Evolutionary conservation across 148 eudicot species (phyloP).

Genomic region (Rhododendron mucronatum): DNA sequence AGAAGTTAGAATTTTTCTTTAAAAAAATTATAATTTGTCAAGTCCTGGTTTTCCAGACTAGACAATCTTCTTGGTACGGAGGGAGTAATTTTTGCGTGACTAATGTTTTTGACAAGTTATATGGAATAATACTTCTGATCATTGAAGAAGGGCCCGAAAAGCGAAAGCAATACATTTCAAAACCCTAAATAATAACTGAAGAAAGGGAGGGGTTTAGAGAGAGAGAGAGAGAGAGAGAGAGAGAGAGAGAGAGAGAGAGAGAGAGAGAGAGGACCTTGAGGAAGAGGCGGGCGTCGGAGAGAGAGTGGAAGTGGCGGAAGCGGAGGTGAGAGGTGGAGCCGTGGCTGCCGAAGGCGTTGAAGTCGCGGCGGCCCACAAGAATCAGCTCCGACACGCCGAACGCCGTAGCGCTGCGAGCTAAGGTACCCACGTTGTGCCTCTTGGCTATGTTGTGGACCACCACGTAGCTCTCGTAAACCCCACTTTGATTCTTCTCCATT

Average conservation of each 20-base stretch:
- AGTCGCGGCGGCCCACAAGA: constrained; percentile 87
- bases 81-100: no score
- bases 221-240: neutral
- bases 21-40: no score
- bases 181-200: neutral
- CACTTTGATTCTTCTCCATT: neutral
- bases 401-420: constrained; percentile 91
- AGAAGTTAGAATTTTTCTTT: no score
- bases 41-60: no score
- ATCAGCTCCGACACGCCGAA: constrained; percentile 90
- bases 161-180: neutral
- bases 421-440: constrained; percentile 92
- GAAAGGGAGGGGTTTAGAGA: neutral
- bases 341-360: constrained; percentile 94
- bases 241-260: no score
- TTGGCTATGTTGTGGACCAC: constrained; percentile 96
- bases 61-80: no score
- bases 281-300: constrained; percentile 61
- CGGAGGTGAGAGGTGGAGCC: constrained; percentile 82
- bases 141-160: neutral
- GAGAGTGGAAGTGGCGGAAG: constrained; percentile 86
- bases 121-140: no score
- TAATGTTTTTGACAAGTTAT: no score
- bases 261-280: constrained; percentile 48
- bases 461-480: constrained; percentile 56